Evolutionary conservation across 352 stramenopile species (phyloP).

Genomic region (Phytophthora hibernalis): DNA sequence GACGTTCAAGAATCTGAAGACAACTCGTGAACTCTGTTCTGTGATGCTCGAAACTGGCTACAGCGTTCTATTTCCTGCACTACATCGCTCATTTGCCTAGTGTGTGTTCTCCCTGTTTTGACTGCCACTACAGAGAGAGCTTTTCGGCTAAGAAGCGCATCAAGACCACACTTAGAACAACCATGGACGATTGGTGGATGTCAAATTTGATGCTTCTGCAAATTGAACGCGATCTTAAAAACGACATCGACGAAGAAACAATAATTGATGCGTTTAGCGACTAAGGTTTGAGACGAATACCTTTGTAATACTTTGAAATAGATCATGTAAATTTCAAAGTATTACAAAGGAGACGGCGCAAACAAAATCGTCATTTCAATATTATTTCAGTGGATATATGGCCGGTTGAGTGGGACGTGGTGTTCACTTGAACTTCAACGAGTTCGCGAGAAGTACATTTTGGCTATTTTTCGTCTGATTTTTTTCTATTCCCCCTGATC

Average conservation of each 20-base stretch:
- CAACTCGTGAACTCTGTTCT: background rate
- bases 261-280: background rate
- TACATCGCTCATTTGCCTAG: background rate
- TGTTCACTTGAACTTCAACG: too few relatives aligned
- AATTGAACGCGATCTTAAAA: background rate
- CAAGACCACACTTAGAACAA: background rate
- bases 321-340: too few relatives aligned
- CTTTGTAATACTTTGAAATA: too few relatives aligned
- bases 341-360: too few relatives aligned
- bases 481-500: too few relatives aligned
- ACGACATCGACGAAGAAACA: background rate
- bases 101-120: background rate
- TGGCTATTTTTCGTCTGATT: too few relatives aligned
- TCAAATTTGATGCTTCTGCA: slow-evolving; percentile 5
- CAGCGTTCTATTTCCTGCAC: background rate
- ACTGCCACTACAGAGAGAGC: background rate
- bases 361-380: too few relatives aligned
- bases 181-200: background rate
- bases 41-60: background rate
- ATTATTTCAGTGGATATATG: too few relatives aligned
- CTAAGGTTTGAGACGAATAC: background rate
- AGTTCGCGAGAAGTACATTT: too few relatives aligned
- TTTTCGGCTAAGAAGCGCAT: background rate
- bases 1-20: background rate
- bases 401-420: too few relatives aligned